Base-by-base conservation (phyloP, 2,329 filamentous ascomycete genomes). In the Ceratocystis huliohia region DNA sequence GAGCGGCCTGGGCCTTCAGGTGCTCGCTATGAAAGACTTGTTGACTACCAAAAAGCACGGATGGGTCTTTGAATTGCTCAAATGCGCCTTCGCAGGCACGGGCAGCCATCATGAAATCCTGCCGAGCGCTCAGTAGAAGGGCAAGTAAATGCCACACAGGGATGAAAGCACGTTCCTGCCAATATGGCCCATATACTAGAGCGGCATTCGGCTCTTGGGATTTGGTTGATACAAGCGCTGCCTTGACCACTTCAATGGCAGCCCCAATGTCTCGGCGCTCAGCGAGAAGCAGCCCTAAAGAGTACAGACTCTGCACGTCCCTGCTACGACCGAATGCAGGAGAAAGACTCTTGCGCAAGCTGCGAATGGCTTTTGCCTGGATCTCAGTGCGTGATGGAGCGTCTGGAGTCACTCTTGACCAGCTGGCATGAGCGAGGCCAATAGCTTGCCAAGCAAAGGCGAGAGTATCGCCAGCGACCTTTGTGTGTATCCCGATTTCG, bases 121-220 rank as follows among this genome's bases (percentile, higher is more conserved):
- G 88, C 69, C 89, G 86, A 0, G 91, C 90, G 70, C 90, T 96
- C 37, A 97, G 77, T 25, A 97, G 80, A 28, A 99, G 80, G 0
- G 91, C 87, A 61, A 99, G 81, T 17, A 99, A 80, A 78, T 99
- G 94, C 92, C 94, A 96, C 28, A 96, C 76, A 1, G 92, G 87
- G 28, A 97, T 85, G 44, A 87, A 76, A 5, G 82, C 81, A 61
- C 84, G 79, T 73, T 91, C 86, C 66, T 84, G 81, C 81, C 81
- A 84, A 70, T 81, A 83, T 1, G 78, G 77, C 0, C 80, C 80
- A 63, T 78, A 76, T 50, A 76, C 74, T 3, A 78, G 71, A 56
- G 76, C 75, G 57, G 79, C 78, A 50, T 78, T 76, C 20, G 75
- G 76, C 33, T 76, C 77, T 1, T 77, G 72, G 4, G 78, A 76